Evolutionary conservation across 768 basidiomycete species (phyloP).

Genomic region (Suillus fuscotomentosus): DNA sequence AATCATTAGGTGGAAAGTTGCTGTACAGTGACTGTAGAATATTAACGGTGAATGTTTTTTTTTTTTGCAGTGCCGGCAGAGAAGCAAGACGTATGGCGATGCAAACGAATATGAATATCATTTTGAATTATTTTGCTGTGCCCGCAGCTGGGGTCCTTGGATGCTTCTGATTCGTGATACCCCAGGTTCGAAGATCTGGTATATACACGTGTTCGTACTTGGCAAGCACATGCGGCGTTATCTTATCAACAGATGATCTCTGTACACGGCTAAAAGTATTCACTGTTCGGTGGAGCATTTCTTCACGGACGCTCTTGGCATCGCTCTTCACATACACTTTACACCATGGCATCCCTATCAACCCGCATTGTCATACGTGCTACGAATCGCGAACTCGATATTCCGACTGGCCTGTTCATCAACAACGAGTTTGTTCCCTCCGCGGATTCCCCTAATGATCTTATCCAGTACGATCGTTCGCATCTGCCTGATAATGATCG

Average conservation of each 20-base stretch:
- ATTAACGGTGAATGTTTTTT: not conserved
- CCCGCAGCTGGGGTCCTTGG: not conserved
- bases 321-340: constrained; percentile 2
- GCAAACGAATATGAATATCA: not conserved
- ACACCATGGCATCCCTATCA: constrained; percentile 43
- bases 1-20: not conserved
- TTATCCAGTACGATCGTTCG: constrained; percentile 51
- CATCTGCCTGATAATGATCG: constrained; percentile 19
- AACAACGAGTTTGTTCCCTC: constrained; percentile 87
- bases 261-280: not conserved
- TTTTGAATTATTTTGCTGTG: not conserved
- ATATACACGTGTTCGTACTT: not conserved
- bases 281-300: not conserved
- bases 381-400: constrained; percentile 48
- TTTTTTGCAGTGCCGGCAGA: not conserved
- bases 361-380: constrained; percentile 40
- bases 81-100: not conserved
- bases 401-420: constrained; percentile 88
- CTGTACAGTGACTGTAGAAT: not conserved
- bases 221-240: not conserved
- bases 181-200: not conserved
- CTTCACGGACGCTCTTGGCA: not conserved
- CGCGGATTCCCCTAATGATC: constrained; percentile 55
- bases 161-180: not conserved
- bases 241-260: constrained; percentile 5